phyloP scores from a whole-genome alignment of 1,284 basidiomycete species.

The Jaminaea rosea region DNA sequence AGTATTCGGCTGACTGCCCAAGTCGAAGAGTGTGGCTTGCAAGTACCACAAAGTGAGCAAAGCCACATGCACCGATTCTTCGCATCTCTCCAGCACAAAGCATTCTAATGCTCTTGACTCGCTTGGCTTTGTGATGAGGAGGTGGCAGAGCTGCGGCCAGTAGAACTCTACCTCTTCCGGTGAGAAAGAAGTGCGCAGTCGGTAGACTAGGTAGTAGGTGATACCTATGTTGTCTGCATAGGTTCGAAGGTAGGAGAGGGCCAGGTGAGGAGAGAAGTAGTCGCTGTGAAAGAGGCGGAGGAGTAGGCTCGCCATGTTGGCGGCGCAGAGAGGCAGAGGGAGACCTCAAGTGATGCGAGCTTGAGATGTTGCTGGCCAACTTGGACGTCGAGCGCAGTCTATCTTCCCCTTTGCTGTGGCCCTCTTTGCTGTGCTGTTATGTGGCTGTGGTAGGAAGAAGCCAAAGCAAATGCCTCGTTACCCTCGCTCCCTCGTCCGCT shows the following conservation, averaged over 20 bases:
- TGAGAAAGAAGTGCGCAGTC: conserved; percentile 31
- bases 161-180: conserved; percentile 42
- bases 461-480: no score
- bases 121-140: conserved; percentile 39
- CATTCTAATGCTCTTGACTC: conserved; percentile 40
- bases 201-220: conserved; percentile 42
- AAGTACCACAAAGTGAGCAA: conserved; percentile 45
- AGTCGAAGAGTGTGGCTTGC: conserved; percentile 41
- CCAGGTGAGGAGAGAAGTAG: conserved; percentile 45
- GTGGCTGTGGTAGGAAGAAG: no score
- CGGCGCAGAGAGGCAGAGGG: not conserved
- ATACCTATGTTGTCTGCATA: conserved; percentile 46
- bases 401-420: no score
- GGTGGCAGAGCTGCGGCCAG: conserved; percentile 45
- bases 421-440: no score
- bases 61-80: conserved; percentile 40
- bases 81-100: conserved; percentile 40
- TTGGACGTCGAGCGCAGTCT: no score
- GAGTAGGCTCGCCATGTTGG: conserved; percentile 38
- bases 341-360: no score
- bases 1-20: conserved; percentile 53
- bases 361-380: no score
- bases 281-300: conserved; percentile 44
- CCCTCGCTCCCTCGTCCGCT: no score
- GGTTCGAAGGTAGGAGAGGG: conserved; percentile 37